A percentile compares a stretch with the other conserved stretches of the same genome.
Conservation (phyloP, 495 filamentous ascomycete species). For the Neurospora intermedia region DNA sequence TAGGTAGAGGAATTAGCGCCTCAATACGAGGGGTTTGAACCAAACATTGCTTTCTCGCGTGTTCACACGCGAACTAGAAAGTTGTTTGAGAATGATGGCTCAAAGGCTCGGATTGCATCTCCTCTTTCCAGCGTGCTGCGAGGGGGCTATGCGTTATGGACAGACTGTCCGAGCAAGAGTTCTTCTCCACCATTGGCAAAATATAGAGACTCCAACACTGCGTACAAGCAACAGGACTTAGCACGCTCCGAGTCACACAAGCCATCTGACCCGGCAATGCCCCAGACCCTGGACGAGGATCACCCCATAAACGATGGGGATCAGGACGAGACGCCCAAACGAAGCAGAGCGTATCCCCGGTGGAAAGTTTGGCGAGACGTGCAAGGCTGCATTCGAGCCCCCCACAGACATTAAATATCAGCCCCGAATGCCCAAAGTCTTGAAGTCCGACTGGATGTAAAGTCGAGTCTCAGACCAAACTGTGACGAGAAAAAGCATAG, state of each 20-base stretch:
- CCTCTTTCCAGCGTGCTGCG: background rate
- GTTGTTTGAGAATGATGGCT: background rate
- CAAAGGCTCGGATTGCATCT: background rate
- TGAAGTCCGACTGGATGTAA: background rate
- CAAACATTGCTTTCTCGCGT: background rate
- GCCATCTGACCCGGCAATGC: background rate
- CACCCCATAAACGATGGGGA: background rate
- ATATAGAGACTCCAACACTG: background rate
- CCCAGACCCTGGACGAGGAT: background rate
- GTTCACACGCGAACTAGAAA: background rate
- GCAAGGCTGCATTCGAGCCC: background rate
- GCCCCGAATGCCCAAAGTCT: background rate
- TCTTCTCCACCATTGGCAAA: background rate
- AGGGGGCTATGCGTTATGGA: background rate
- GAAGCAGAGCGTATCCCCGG: background rate
- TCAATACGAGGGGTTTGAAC: background rate
- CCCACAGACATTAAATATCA: background rate
- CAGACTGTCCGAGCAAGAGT: background rate
- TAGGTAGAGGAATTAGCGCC: background rate
- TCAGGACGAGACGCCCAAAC: background rate
- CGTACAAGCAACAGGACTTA: background rate
- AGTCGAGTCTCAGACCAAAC: background rate
- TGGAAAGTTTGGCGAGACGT: background rate
- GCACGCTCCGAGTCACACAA: background rate
- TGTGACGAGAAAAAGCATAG: background rate